phyloP scores from a whole-genome alignment of 441 rosid species.

The Cnidoscolus chayamansa region DNA sequence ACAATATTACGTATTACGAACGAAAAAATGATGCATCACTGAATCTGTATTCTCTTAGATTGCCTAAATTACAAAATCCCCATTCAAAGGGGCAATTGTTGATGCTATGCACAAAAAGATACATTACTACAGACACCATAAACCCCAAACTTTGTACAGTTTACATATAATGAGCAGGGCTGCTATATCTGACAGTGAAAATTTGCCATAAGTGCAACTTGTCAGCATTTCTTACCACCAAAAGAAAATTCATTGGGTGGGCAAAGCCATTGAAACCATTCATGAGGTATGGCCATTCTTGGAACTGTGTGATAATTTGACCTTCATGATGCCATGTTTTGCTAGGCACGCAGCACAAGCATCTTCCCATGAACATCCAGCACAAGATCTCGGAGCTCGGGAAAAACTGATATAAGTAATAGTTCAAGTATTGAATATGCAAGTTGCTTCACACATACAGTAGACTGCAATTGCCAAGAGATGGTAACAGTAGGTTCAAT shows the following conservation, averaged over 20 bases:
- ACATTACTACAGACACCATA: slow-evolving; percentile 27
- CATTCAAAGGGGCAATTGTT: not conserved
- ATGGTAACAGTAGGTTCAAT: slow-evolving; percentile 2
- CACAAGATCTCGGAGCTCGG: slow-evolving; percentile 66
- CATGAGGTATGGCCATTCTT: not conserved
- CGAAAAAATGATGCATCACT: not conserved
- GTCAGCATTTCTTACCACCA: not conserved
- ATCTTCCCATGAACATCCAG: slow-evolving; percentile 52
- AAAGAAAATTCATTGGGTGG: not conserved
- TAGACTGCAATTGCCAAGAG: slow-evolving; percentile 49
- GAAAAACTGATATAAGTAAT: slow-evolving; percentile 63
- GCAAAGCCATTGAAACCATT: slow-evolving; percentile 2
- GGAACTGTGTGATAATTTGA: too few species aligned
- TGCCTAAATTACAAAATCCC: not conserved
- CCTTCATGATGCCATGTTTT: not conserved
- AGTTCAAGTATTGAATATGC: slow-evolving; percentile 64
- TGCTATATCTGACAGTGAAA: slow-evolving; percentile 13
- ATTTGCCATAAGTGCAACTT: not conserved
- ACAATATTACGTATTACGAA: not conserved
- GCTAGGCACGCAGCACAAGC: slow-evolving; percentile 25
- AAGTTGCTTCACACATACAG: slow-evolving; percentile 78
- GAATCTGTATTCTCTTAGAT: not conserved
- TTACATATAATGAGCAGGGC: slow-evolving; percentile 7
- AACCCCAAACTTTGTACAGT: slow-evolving; percentile 30
- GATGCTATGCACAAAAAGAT: not conserved